These are phyloP conservation scores for Mucor saturninus DNA, from an alignment of 371 early-diverging fungal genomes.

Conservation along the genomic window DNA sequence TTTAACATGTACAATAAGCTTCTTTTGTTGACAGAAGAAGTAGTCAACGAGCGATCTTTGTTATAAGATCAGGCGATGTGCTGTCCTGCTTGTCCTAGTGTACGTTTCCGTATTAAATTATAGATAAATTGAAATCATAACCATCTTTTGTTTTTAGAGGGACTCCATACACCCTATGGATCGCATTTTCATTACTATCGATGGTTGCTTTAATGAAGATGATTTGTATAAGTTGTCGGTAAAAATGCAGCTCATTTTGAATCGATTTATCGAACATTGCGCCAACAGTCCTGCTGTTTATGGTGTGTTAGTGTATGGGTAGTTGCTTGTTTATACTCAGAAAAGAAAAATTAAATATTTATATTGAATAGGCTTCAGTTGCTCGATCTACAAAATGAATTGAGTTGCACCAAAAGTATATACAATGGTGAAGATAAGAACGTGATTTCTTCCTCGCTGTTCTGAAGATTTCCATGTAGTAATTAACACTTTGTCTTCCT, in stretches of 20 bases:
- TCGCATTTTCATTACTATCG: too few species aligned
- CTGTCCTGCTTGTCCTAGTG: too few species aligned
- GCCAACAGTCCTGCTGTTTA: slow-evolving; percentile 16
- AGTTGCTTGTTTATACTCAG: background rate
- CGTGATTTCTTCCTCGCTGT: slow-evolving; percentile 13
- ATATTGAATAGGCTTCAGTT: slow-evolving; percentile 4
- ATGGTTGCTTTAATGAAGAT: too few species aligned
- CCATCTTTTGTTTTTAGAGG: too few species aligned
- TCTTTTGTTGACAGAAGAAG: too few species aligned
- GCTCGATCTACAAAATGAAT: too few species aligned
- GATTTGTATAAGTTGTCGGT: slow-evolving; percentile 16
- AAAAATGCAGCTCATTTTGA: slow-evolving; percentile 11
- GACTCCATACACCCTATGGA: too few species aligned
- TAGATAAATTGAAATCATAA: too few species aligned
- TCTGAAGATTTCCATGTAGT: slow-evolving; percentile 17
- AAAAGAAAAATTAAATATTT: background rate
- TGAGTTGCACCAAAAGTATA: slow-evolving; percentile 9
- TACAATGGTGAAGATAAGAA: slow-evolving; percentile 10
- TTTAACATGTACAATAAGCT: too few species aligned
- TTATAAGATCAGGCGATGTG: too few species aligned
- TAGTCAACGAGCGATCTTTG: too few species aligned
- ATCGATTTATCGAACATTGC: slow-evolving; percentile 9
- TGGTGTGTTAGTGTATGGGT: slow-evolving; percentile 14
- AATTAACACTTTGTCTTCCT: slow-evolving; percentile 7
- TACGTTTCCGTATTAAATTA: too few species aligned